These are phyloP conservation scores for Gymnopus androsaceus DNA, from an alignment of 1,284 basidiomycete genomes.

Conservation along the genomic window DNA sequence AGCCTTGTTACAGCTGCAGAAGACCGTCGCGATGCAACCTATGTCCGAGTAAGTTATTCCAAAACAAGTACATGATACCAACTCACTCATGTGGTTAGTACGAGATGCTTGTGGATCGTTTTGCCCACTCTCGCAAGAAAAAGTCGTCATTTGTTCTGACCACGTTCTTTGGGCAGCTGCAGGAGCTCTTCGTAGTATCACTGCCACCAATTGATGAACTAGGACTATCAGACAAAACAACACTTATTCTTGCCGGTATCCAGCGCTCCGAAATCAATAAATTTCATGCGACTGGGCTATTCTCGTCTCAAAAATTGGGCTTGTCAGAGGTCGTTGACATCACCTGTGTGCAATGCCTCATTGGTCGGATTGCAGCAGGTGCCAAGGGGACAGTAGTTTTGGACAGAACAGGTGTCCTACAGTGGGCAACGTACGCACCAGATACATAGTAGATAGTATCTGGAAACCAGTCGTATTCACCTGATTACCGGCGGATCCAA, in stretches of 20 bases:
- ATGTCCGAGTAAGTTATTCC: conserved; percentile 23
- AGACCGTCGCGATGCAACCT: conserved; percentile 24
- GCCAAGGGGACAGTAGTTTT: conserved; percentile 22
- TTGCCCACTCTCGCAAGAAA: conserved; percentile 10
- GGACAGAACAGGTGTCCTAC: conserved; percentile 19
- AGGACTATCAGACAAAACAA: background rate
- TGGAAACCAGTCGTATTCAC: background rate
- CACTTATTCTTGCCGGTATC: conserved; percentile 23
- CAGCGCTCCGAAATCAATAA: conserved; percentile 13
- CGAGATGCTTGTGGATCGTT: conserved; percentile 20
- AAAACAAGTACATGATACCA: background rate
- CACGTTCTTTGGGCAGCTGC: conserved; percentile 26
- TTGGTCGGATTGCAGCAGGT: conserved; percentile 24
- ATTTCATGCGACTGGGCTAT: conserved; percentile 11
- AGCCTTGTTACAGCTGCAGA: conserved; percentile 6
- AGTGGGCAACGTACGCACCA: conserved; percentile 11
- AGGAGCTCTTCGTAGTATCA: conserved; percentile 22
- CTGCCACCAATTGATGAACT: conserved; percentile 12
- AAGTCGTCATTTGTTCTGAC: conserved; percentile 9
- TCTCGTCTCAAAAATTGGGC: conserved; percentile 17
- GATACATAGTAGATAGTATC: conserved; percentile 1
- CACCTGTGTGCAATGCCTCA: conserved; percentile 23
- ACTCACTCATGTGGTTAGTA: conserved; percentile 18
- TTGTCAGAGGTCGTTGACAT: conserved; percentile 23
- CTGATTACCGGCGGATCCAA: too few relatives aligned